A percentile compares a stretch with the other conserved stretches of the same genome.
These are phyloP conservation scores for Boehmeria nivea DNA, from an alignment of 306 rosid genomes.

Conservation along the genomic window DNA sequence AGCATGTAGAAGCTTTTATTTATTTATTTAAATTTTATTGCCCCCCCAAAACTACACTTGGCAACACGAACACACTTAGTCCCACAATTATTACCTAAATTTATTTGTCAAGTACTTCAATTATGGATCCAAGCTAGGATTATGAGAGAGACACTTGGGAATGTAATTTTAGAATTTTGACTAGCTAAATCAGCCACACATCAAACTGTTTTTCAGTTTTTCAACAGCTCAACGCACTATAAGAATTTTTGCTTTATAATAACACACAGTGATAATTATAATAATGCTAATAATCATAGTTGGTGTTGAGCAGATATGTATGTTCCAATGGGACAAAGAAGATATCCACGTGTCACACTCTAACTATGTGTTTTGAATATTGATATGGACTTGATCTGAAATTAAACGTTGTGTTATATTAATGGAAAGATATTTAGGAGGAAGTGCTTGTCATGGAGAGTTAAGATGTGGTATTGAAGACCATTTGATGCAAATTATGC, in stretches of 20 bases:
- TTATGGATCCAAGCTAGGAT: conserved; percentile 1
- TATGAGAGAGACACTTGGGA: conserved; percentile 15
- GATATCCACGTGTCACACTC: conserved; percentile 7
- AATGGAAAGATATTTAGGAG: not conserved
- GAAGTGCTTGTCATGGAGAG: not conserved
- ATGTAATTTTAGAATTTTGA: not conserved
- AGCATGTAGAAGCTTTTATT: not conserved
- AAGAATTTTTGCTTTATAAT: not conserved
- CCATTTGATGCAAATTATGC: not conserved
- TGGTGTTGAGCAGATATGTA: not conserved
- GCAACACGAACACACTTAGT: not conserved
- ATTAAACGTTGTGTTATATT: not conserved
- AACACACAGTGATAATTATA: not conserved
- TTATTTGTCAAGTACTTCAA: not conserved
- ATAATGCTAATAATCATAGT: not conserved
- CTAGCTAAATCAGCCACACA: not conserved
- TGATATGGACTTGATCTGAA: not conserved
- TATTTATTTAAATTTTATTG: not conserved
- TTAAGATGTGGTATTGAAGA: not conserved
- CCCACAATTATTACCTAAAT: not conserved
- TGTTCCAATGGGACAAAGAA: not conserved
- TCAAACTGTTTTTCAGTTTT: not conserved
- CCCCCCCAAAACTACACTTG: not conserved
- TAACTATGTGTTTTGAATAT: not conserved
- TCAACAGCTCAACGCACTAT: not conserved